These are phyloP conservation scores for Mentha longifolia DNA, from an alignment of 257 asterid genomes.

Conservation along the genomic window DNA sequence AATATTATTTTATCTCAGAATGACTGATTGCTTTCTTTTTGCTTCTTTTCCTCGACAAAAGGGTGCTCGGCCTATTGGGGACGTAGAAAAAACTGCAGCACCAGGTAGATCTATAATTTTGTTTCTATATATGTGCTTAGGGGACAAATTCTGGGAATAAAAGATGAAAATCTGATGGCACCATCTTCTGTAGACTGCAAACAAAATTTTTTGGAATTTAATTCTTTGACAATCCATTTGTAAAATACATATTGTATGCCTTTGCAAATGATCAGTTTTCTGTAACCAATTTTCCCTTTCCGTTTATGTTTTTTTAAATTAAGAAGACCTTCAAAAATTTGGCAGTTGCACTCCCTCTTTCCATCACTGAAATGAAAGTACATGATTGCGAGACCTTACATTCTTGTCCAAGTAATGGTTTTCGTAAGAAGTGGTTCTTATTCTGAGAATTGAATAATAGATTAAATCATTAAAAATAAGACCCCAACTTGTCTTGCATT, in stretches of 20 bases:
- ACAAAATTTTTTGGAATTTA: background rate
- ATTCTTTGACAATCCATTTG: conserved; percentile 1
- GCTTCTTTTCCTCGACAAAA: conserved; percentile 42
- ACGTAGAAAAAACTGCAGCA: conserved; percentile 62
- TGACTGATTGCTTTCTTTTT: conserved; percentile 30
- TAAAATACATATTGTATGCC: conserved; percentile 2
- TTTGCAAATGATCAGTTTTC: conserved; percentile 15
- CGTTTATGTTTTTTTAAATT: background rate
- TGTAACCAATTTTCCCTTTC: background rate
- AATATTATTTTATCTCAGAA: conserved; percentile 10
- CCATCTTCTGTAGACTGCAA: background rate
- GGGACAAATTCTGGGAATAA: conserved; percentile 4
- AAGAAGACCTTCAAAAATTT: background rate
- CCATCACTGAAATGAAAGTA: conserved; percentile 1
- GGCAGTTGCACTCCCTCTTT: background rate
- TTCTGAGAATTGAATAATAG: conserved; percentile 4
- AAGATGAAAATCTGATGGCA: conserved; percentile 2
- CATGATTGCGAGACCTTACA: background rate
- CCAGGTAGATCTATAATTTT: conserved; percentile 54
- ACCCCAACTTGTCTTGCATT: conserved; percentile 5
- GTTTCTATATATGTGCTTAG: background rate
- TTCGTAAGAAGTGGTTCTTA: background rate
- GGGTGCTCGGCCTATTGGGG: conserved; percentile 70
- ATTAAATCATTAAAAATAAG: background rate
- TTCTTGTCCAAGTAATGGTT: background rate